A percentile compares a stretch with the other conserved stretches of the same genome.
Evolutionary conservation across 148 eudicot genomes (phyloP).

Genomic region (Gaultheria prostrata): DNA sequence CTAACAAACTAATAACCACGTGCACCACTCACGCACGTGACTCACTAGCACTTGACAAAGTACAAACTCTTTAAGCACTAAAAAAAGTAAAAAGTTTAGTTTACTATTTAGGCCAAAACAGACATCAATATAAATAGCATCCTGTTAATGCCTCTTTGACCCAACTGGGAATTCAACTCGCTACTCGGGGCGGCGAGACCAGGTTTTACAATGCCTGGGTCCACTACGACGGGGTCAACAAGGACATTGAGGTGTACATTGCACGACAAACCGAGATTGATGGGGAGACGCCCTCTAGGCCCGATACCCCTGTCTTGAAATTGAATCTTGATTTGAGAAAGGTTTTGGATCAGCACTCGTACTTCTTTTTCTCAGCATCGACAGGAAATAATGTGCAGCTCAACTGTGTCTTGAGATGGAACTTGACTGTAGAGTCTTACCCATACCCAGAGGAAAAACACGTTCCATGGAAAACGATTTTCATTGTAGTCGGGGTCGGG

Average conservation of each 20-base stretch:
- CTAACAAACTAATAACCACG: too few relatives aligned
- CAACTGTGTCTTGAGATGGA: conserved; percentile 81
- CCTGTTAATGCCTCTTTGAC: conserved; percentile 25
- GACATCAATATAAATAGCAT: conserved; percentile 55
- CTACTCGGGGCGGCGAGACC: conserved; percentile 27
- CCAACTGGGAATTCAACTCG: conserved; percentile 35
- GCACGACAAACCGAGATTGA: conserved; percentile 14
- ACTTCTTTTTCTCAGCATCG: conserved; percentile 78
- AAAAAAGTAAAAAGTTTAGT: too few relatives aligned
- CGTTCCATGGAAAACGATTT: neutral
- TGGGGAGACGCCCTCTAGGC: conserved; percentile 30
- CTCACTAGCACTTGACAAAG: too few relatives aligned
- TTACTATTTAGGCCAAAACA: too few relatives aligned
- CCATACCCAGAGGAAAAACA: too few relatives aligned
- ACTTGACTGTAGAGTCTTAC: conserved; percentile 26
- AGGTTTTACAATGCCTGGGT: conserved; percentile 68
- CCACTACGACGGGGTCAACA: conserved; percentile 49
- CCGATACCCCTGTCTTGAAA: conserved; percentile 58
- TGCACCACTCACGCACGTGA: too few relatives aligned
- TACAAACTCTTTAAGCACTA: too few relatives aligned
- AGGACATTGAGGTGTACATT: conserved; percentile 50
- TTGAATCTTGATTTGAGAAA: conserved; percentile 41
- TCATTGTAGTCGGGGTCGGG: conserved; percentile 21
- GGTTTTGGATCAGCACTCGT: conserved; percentile 44
- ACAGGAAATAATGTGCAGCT: conserved; percentile 53